Percentiles rank a stretch among this genome's conserved stretches.
Conservation (phyloP, 2,329 filamentous ascomycete genomes). For the Microdochium trichocladiopsis region DNA sequence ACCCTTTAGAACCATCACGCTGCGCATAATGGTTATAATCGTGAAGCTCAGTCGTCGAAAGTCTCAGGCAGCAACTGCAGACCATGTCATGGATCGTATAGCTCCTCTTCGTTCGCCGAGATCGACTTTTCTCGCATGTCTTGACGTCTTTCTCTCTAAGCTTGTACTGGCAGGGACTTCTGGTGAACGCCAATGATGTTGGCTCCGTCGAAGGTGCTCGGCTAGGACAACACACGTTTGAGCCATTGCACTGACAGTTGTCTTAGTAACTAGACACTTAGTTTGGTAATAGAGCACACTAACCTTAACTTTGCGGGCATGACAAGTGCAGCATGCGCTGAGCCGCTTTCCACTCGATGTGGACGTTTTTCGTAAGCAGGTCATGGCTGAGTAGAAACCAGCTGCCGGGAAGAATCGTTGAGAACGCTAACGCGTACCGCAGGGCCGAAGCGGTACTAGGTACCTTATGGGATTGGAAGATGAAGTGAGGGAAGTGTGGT, state of each 20-base stretch:
- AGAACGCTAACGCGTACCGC: too few species aligned
- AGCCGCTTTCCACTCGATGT: background rate
- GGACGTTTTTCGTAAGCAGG: too few species aligned
- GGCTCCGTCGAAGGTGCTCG: background rate
- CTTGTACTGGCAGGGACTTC: background rate
- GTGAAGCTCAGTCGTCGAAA: background rate
- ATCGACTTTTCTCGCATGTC: background rate
- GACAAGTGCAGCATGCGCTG: background rate
- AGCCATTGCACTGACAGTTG: background rate
- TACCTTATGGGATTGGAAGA: too few species aligned
- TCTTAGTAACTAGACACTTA: background rate
- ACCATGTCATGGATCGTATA: background rate
- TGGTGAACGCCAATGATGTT: background rate
- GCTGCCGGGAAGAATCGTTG: too few species aligned
- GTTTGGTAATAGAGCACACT: background rate
- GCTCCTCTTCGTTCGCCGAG: background rate
- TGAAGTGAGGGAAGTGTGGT: too few species aligned
- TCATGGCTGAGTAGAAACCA: too few species aligned
- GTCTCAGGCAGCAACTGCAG: background rate
- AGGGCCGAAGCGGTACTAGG: too few species aligned
- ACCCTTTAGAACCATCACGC: background rate
- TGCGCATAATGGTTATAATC: background rate
- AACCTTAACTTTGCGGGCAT: background rate
- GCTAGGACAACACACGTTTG: background rate
- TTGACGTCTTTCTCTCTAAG: background rate